Evolutionary conservation across 78 protist genomes (phyloP).

Genomic region (Mastigamoeba balamuthi): DNA sequence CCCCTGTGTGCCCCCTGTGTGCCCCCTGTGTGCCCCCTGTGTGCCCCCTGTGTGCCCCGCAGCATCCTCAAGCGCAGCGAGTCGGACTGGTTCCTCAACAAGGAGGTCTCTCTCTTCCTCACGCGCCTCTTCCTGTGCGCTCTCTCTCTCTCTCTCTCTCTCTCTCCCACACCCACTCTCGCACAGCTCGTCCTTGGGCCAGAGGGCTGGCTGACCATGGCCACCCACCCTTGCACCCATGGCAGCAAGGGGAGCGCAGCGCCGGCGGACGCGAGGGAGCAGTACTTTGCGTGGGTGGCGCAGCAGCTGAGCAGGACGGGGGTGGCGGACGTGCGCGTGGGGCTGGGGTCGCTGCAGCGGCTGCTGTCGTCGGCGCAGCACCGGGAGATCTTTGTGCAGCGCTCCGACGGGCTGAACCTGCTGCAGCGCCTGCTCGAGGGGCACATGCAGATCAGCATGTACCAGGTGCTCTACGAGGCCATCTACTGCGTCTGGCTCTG

Average conservation of each 20-base stretch:
- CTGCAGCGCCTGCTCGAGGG: background rate
- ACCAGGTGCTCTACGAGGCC: conserved; percentile 43
- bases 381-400: background rate
- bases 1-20: too few species aligned
- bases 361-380: background rate
- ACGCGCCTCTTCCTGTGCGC: background rate
- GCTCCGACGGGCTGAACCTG: background rate
- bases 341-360: background rate
- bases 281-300: background rate
- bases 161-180: background rate
- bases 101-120: background rate
- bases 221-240: background rate
- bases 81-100: background rate
- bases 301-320: background rate
- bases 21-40: too few species aligned
- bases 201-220: background rate
- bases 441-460: conserved; percentile 3
- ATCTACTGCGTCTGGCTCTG: conserved; percentile 65
- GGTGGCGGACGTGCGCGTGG: background rate
- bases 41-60: background rate
- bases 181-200: background rate
- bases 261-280: too few species aligned
- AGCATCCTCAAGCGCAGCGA: background rate
- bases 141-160: background rate
- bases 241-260: background rate